These are phyloP conservation scores for Spinacia oleracea DNA, from an alignment of 179 eudicot species.

Conservation along the genomic window DNA sequence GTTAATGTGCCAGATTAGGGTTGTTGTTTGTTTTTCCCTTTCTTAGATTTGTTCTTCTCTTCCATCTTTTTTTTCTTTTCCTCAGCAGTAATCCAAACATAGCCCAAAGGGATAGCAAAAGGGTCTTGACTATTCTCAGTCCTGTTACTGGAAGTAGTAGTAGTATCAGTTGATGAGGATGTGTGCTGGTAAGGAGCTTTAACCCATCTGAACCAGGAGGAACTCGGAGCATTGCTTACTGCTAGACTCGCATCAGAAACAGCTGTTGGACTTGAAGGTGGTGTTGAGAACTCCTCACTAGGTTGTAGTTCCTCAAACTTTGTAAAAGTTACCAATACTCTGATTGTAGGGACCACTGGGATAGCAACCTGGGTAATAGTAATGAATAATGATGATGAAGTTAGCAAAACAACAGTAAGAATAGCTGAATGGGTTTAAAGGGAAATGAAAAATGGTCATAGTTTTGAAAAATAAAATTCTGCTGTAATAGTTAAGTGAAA, in stretches of 20 bases:
- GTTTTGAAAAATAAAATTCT: not conserved
- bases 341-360: slow-evolving; percentile 34
- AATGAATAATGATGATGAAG: not conserved
- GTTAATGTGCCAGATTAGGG: slow-evolving; percentile 7
- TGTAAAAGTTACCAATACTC: slow-evolving; percentile 36
- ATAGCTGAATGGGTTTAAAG: not conserved
- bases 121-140: slow-evolving; percentile 28
- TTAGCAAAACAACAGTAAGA: not conserved
- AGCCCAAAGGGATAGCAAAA: slow-evolving; percentile 30
- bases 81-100: slow-evolving; percentile 33
- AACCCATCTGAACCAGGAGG: slow-evolving; percentile 37
- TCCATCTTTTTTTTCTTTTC: slow-evolving; percentile 34
- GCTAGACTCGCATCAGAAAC: slow-evolving; percentile 2
- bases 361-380: slow-evolving; percentile 28
- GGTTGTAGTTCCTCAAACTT: slow-evolving; percentile 36
- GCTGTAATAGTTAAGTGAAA: not conserved
- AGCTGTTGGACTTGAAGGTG: slow-evolving; percentile 33
- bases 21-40: slow-evolving; percentile 27
- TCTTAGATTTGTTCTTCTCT: slow-evolving; percentile 30
- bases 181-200: slow-evolving; percentile 29
- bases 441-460: not conserved
- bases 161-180: slow-evolving; percentile 23
- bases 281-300: slow-evolving; percentile 34
- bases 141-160: slow-evolving; percentile 21
- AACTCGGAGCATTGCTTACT: slow-evolving; percentile 3